Evolutionary conservation across 2,329 filamentous ascomycete genomes (phyloP).

Genomic region (Blastomyces emzantsi): DNA sequence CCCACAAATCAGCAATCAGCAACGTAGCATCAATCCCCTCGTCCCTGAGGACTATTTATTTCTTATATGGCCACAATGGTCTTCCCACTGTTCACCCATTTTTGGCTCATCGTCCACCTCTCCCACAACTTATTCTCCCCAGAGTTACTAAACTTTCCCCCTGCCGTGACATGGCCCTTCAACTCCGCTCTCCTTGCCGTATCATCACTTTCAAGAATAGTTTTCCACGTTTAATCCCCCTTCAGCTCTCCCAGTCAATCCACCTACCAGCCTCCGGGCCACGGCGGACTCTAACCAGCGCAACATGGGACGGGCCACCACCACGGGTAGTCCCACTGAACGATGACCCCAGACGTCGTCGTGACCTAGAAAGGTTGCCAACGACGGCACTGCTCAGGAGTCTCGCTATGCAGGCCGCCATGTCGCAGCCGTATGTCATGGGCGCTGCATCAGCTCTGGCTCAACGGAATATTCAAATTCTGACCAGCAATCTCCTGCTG

Average conservation of each 20-base stretch:
- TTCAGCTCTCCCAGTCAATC: background rate
- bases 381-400: slow-evolving; percentile 15
- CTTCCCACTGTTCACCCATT: background rate
- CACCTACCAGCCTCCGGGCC: slow-evolving; percentile 1
- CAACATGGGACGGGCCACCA: slow-evolving; percentile 2
- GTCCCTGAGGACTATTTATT: background rate
- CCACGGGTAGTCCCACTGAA: background rate
- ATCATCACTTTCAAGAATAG: background rate
- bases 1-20: background rate
- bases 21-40: no score
- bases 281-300: slow-evolving; percentile 7
- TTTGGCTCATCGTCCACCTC: background rate
- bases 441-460: slow-evolving; percentile 15
- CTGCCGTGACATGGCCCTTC: background rate
- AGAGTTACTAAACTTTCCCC: background rate
- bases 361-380: slow-evolving; percentile 14
- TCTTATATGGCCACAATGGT: background rate
- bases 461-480: slow-evolving; percentile 13
- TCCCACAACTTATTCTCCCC: background rate
- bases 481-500: slow-evolving; percentile 15
- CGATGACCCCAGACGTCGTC: slow-evolving; percentile 3
- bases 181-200: background rate
- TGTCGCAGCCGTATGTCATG: slow-evolving; percentile 17
- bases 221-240: background rate
- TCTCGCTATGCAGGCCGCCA: slow-evolving; percentile 15